These are phyloP conservation scores for Ensete glaucum DNA, from an alignment of 176 grass and related monocot genomes.

Conservation along the genomic window DNA sequence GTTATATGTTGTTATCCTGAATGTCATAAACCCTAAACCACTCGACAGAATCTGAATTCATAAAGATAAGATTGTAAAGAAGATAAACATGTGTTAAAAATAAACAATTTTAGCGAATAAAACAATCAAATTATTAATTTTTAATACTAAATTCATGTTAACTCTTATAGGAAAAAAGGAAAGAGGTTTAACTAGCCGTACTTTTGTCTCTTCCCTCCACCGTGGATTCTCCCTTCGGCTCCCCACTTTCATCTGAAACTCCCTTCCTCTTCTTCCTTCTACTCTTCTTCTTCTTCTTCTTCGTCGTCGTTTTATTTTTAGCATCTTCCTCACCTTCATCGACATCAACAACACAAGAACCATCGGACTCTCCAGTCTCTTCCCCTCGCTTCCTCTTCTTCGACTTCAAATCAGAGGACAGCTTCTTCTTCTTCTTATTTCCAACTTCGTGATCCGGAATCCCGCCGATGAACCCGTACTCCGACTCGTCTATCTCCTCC, in stretches of 20 bases:
- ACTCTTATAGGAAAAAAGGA: neutral
- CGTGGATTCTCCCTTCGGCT: conserved; percentile 2
- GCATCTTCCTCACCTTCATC: conserved; percentile 10
- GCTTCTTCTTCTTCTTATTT: conserved; percentile 22
- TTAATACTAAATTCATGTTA: neutral
- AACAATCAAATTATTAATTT: neutral
- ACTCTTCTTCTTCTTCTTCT: conserved; percentile 44
- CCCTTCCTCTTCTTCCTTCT: conserved; percentile 16
- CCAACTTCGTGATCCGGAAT: conserved; percentile 21
- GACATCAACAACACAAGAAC: neutral
- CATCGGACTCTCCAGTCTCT: conserved; percentile 4
- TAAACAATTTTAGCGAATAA: too few species aligned
- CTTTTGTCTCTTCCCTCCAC: conserved; percentile 13
- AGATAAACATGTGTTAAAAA: too few species aligned
- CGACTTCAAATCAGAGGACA: neutral
- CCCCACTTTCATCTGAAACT: neutral
- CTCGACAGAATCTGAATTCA: too few species aligned
- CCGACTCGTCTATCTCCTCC: conserved; percentile 83
- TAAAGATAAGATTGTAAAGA: too few species aligned
- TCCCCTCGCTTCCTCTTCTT: conserved; percentile 41
- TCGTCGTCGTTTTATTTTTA: conserved; percentile 26
- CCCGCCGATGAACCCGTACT: conserved; percentile 46
- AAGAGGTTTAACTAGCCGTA: conserved; percentile 9
- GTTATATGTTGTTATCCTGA: neutral
- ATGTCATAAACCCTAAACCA: neutral